Evolutionary conservation across 352 stramenopile genomes (phyloP), one percentile per base, ranked within the genome.

Genomic region (Nothophytophthora sp.): DNA sequence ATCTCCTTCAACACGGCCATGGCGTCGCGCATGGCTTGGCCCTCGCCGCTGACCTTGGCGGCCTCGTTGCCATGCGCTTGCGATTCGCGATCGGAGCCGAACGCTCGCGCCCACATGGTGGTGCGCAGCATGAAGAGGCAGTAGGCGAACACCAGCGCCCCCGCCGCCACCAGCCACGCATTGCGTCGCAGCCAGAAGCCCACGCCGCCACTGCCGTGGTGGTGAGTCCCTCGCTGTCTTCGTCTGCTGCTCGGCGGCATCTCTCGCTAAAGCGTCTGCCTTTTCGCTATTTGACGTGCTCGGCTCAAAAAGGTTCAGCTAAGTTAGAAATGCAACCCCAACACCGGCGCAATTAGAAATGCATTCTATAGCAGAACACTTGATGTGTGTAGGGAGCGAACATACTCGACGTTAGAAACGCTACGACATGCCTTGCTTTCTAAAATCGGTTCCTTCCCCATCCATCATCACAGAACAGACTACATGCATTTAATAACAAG

Each of bases 111-210:
- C 62, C 56, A 69, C 50, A 65, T 59, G 22, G 55, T 61, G 20
- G 60, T 70, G 30, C 64, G 53, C 30, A 76, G 43, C 29, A 79
- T 46, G 34, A 81, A 68, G 35, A 67, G 15, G 38, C 66, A 58
- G 51, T 81, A 81, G 27, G 74, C 38, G 10, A 69, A 19, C 24
- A 81, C 35, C 1, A 81, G 53, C 10, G 51, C 48, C 3, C 20
- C 51, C 1, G 67, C 57, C 4, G 44, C 33, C 24, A 63, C 54
- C 6, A 70, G 25, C 67, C 63, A 77, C 25, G 54, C 28, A 32
- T 69, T 64, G 37, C 54, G 60, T 9, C 49, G 60, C 25, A 69
- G 33, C 60, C 60, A 69, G 16, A 69, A 34, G 13, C 38, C 20
- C 22, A 32, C 34, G 28, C 33, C 55, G 18, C 22, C 34, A 19